phyloP scores from a whole-genome alignment of 345 rosid species.

The Syzygium grande region DNA sequence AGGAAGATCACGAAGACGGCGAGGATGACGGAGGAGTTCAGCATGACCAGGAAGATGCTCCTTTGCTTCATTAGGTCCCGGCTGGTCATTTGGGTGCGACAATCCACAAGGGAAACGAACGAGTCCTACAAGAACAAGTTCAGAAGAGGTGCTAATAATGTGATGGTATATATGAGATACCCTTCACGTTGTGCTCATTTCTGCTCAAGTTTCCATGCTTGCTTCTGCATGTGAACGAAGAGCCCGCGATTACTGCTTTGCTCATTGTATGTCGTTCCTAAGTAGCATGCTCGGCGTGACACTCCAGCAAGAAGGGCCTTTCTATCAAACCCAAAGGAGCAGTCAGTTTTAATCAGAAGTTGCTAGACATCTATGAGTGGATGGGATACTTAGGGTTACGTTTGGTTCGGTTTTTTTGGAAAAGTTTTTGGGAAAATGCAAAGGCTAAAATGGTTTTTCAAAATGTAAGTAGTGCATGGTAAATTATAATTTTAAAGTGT shows the following conservation, averaged over 20 bases:
- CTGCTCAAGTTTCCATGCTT: not conserved
- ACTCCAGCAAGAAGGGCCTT: not conserved
- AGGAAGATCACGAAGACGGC: conserved; percentile 8
- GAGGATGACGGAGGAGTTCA: not conserved
- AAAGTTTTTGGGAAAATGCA: no score
- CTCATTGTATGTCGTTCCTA: not conserved
- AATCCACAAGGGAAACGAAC: not conserved
- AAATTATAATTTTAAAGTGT: no score
- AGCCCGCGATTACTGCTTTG: not conserved
- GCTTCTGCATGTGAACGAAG: not conserved
- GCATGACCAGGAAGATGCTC: conserved; percentile 1
- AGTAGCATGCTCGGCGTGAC: not conserved
- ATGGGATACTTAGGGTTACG: not conserved
- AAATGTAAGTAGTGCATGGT: no score
- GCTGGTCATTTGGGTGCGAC: not conserved
- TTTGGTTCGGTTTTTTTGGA: no score
- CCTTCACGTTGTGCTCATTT: not conserved
- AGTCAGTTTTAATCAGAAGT: not conserved
- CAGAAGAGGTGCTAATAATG: not conserved
- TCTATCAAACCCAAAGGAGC: not conserved
- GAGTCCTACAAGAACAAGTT: not conserved
- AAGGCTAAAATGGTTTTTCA: no score
- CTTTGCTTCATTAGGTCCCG: not conserved
- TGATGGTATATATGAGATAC: not conserved
- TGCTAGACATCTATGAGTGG: not conserved